Evolutionary conservation across 2,329 filamentous ascomycete species (phyloP).

Genomic region (Trichophyton mentagrophytes): DNA sequence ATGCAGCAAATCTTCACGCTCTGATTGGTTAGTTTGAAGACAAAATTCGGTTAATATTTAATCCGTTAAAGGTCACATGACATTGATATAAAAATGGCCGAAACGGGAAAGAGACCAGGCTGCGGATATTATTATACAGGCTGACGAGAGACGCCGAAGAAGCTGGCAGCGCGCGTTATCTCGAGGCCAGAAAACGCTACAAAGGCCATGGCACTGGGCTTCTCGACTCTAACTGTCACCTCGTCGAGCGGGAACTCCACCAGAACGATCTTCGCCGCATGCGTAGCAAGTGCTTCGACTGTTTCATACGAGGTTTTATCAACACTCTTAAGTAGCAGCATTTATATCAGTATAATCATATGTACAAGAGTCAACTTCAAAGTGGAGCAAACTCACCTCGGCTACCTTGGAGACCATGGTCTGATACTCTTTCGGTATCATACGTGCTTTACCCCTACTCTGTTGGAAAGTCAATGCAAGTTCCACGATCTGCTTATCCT

Average conservation of each 20-base stretch:
- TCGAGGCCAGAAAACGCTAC: slow-evolving; percentile 38
- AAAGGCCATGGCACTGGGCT: slow-evolving; percentile 39
- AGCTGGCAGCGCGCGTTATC: slow-evolving; percentile 34
- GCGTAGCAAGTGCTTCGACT: slow-evolving; percentile 39
- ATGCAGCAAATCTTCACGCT: neutral
- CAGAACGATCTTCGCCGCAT: slow-evolving; percentile 35
- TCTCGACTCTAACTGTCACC: slow-evolving; percentile 38
- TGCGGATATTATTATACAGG: neutral
- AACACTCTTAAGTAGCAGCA: slow-evolving; percentile 25
- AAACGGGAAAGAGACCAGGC: neutral
- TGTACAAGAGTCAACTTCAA: neutral
- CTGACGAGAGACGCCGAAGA: slow-evolving; percentile 21
- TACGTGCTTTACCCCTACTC: neutral
- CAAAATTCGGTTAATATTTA: neutral
- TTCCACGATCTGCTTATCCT: slow-evolving; percentile 39
- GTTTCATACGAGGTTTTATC: slow-evolving; percentile 39
- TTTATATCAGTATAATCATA: neutral
- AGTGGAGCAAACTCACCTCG: neutral
- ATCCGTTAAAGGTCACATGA: neutral
- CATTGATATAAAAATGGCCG: neutral
- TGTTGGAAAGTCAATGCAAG: slow-evolving; percentile 26
- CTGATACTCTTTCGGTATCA: slow-evolving; percentile 21
- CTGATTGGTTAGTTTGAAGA: slow-evolving; percentile 3
- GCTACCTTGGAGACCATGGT: neutral
- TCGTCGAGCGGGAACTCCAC: slow-evolving; percentile 34